A percentile compares a stretch with the other conserved stretches of the same genome.
Conservation (phyloP, 139 green algal species). For the Chloropicon primus region DNA sequence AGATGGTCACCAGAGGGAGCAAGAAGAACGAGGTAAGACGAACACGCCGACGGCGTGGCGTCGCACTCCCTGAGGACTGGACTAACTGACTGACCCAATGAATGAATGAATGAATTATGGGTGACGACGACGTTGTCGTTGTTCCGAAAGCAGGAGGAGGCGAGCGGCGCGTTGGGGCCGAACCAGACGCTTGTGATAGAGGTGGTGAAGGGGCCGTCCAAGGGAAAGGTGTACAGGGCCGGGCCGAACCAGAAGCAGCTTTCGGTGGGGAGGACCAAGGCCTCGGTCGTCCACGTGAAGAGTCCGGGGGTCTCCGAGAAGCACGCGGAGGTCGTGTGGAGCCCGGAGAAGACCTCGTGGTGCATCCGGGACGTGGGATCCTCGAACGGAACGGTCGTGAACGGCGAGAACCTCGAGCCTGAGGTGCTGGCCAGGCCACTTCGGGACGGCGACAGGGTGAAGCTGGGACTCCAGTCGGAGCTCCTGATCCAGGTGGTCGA, state of each 20-base stretch:
- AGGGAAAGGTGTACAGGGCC: conserved; percentile 1
- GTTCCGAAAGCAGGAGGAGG: background rate
- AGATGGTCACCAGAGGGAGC: background rate
- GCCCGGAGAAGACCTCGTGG: conserved; percentile 19
- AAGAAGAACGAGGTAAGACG: background rate
- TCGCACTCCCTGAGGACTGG: too few species aligned
- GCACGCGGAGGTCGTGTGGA: conserved; percentile 41
- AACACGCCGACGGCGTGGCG: too few species aligned
- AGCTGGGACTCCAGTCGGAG: background rate
- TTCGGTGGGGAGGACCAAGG: conserved; percentile 10
- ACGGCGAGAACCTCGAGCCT: conserved; percentile 20
- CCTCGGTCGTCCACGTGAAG: conserved; percentile 42
- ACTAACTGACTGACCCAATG: too few species aligned
- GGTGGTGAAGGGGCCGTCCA: conserved; percentile 14
- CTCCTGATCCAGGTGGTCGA: background rate
- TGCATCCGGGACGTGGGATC: conserved; percentile 35
- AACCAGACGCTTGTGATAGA: background rate
- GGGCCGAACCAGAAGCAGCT: conserved; percentile 13
- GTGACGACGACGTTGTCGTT: too few species aligned
- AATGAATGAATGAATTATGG: too few species aligned
- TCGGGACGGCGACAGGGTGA: background rate
- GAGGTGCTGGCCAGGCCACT: background rate
- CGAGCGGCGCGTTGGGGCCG: background rate
- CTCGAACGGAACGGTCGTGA: conserved; percentile 51
- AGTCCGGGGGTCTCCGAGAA: conserved; percentile 43